These are phyloP conservation scores for Termitomyces sp. DNA, from an alignment of 768 basidiomycete species.

Conservation along the genomic window DNA sequence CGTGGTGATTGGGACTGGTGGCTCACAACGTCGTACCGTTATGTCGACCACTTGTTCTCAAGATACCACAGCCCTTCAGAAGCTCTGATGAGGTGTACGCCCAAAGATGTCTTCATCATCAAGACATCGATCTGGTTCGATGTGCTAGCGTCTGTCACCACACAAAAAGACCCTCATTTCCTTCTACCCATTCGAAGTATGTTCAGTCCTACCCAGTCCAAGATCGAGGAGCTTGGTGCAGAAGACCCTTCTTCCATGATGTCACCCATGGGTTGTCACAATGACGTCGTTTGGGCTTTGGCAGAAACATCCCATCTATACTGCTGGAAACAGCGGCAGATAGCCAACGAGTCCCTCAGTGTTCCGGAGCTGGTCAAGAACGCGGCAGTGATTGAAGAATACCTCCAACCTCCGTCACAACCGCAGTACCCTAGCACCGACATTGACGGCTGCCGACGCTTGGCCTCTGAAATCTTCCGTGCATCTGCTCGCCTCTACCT, in stretches of 20 bases:
- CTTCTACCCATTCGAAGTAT: slow-evolving; percentile 51
- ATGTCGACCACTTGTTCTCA: slow-evolving; percentile 47
- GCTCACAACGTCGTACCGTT: slow-evolving; percentile 57
- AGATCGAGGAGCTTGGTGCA: slow-evolving; percentile 28
- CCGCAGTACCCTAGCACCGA: slow-evolving; percentile 14
- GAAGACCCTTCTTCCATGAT: slow-evolving; percentile 63
- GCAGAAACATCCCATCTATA: slow-evolving; percentile 69
- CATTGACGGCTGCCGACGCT: slow-evolving; percentile 33
- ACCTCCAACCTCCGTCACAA: slow-evolving; percentile 24
- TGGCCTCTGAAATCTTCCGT: slow-evolving; percentile 65
- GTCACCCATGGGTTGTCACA: slow-evolving; percentile 82
- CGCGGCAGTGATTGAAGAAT: slow-evolving; percentile 48
- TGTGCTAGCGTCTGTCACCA: slow-evolving; percentile 75
- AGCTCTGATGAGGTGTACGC: slow-evolving; percentile 39
- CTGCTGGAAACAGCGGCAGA: slow-evolving; percentile 55
- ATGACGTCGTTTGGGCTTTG: slow-evolving; percentile 72
- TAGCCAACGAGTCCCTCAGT: slow-evolving; percentile 44
- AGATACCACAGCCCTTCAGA: slow-evolving; percentile 36
- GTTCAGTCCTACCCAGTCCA: slow-evolving; percentile 45
- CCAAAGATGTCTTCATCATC: slow-evolving; percentile 69
- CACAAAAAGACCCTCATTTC: slow-evolving; percentile 55
- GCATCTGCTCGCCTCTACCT: slow-evolving; percentile 73
- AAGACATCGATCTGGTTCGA: slow-evolving; percentile 89
- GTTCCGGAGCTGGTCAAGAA: slow-evolving; percentile 54
- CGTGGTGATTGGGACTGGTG: slow-evolving; percentile 66